Conservation (phyloP, 805 yeast species). For the Cyberlindnera lachancei region DNA sequence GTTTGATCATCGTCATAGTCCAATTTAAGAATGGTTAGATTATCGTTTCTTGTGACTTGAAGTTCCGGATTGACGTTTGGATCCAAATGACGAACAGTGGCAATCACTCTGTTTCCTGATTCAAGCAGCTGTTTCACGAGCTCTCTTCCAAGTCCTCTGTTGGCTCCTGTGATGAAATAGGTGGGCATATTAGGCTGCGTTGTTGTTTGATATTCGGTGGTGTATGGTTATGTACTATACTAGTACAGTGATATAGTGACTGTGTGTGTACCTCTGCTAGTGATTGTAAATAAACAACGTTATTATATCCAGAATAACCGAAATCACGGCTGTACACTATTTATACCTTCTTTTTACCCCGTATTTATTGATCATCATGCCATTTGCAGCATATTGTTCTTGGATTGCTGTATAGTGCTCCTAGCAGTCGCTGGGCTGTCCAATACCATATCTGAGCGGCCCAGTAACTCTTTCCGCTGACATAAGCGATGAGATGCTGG, state of each 20-base stretch:
- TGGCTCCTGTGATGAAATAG: constrained; percentile 22
- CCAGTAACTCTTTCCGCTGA: too few species aligned
- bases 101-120: constrained; percentile 17
- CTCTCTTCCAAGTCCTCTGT: constrained; percentile 20
- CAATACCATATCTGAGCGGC: neutral
- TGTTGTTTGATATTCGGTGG: neutral
- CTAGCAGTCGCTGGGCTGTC: neutral
- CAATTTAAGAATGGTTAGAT: constrained; percentile 14
- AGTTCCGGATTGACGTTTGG: constrained; percentile 11
- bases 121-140: constrained; percentile 15
- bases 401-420: neutral
- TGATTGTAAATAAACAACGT: too few species aligned
- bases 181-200: constrained; percentile 10
- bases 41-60: constrained; percentile 17
- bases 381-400: too few species aligned
- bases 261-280: too few species aligned
- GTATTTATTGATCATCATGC: too few species aligned
- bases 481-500: constrained; percentile 16
- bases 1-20: constrained; percentile 15
- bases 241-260: neutral
- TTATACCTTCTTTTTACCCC: too few species aligned
- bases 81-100: constrained; percentile 15
- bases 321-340: too few species aligned
- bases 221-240: neutral
- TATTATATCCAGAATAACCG: too few species aligned